Conservation (phyloP, 2,329 filamentous ascomycete species). For the Ceratocystis cacaofunesta region DNA sequence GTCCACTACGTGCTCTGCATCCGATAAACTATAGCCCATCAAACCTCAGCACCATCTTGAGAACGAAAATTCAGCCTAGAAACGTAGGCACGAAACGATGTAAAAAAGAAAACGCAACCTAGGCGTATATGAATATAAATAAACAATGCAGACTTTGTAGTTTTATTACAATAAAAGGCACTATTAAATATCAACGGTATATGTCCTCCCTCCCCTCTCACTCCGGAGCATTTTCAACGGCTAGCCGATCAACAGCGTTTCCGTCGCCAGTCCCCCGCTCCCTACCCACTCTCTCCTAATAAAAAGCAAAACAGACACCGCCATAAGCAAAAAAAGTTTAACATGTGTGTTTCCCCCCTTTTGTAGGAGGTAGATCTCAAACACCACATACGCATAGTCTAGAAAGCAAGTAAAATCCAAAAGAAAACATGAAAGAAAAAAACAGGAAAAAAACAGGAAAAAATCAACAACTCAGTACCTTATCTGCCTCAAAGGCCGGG, state of each 20-base stretch:
- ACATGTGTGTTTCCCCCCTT: background rate
- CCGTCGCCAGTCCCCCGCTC: background rate
- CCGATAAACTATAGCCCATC: too few relatives aligned
- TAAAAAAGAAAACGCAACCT: background rate
- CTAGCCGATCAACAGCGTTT: background rate
- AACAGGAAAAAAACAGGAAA: background rate
- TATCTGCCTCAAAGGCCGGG: too few relatives aligned
- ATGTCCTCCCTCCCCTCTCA: background rate
- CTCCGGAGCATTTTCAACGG: background rate
- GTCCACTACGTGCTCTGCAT: background rate
- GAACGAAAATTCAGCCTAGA: background rate
- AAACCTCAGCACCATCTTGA: background rate
- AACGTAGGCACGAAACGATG: background rate
- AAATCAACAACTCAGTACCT: background rate
- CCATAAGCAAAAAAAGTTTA: background rate
- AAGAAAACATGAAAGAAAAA: background rate
- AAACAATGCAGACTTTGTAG: conserved; percentile 14
- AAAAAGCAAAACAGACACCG: background rate
- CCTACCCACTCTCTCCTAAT: background rate
- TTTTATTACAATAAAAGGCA: conserved; percentile 5
- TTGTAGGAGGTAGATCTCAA: background rate
- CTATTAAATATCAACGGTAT: background rate
- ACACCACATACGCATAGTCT: background rate
- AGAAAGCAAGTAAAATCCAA: background rate
- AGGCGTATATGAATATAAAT: conserved; percentile 14